Conservation (phyloP, 805 yeast species). For the Ascoidea tarda region DNA sequence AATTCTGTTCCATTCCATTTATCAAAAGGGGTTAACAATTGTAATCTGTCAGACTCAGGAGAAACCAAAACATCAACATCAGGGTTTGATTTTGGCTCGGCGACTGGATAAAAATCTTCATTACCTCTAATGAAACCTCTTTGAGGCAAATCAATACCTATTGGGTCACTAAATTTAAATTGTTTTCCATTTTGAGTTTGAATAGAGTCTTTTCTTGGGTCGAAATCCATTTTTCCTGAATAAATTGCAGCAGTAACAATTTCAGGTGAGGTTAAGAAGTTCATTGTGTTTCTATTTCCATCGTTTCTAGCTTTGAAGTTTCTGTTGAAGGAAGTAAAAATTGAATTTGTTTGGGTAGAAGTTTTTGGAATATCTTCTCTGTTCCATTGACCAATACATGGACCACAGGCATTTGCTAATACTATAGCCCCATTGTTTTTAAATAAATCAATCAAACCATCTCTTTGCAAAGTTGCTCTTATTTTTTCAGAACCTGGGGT, state of each 20-base stretch:
- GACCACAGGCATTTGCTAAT: slow-evolving; percentile 97
- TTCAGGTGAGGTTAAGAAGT: slow-evolving; percentile 97
- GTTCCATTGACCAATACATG: slow-evolving; percentile 99
- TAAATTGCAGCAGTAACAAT: slow-evolving; percentile 94
- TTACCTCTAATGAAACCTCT: slow-evolving; percentile 70
- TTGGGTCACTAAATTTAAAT: slow-evolving; percentile 67
- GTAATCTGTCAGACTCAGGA: slow-evolving; percentile 84
- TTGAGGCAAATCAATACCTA: slow-evolving; percentile 79
- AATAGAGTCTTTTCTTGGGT: slow-evolving; percentile 82
- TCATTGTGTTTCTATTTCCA: slow-evolving; percentile 95
- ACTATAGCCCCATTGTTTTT: slow-evolving; percentile 83
- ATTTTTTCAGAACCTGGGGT: slow-evolving; percentile 98
- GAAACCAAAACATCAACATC: slow-evolving; percentile 54
- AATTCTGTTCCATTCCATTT: slow-evolving; percentile 84
- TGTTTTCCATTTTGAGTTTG: slow-evolving; percentile 51
- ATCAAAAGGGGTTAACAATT: slow-evolving; percentile 76
- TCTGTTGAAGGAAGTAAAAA: slow-evolving; percentile 95
- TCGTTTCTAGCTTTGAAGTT: slow-evolving; percentile 97
- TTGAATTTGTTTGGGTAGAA: slow-evolving; percentile 64
- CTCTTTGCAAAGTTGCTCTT: slow-evolving; percentile 93
- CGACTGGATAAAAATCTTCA: slow-evolving; percentile 57
- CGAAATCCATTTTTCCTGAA: slow-evolving; percentile 84
- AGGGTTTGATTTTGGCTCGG: slow-evolving; percentile 50
- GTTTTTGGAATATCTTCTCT: slow-evolving; percentile 55
- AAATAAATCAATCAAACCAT: slow-evolving; percentile 73